Base-by-base conservation (phyloP, 352 stramenopile genomes). In the Saprolegnia diclina region DNA sequence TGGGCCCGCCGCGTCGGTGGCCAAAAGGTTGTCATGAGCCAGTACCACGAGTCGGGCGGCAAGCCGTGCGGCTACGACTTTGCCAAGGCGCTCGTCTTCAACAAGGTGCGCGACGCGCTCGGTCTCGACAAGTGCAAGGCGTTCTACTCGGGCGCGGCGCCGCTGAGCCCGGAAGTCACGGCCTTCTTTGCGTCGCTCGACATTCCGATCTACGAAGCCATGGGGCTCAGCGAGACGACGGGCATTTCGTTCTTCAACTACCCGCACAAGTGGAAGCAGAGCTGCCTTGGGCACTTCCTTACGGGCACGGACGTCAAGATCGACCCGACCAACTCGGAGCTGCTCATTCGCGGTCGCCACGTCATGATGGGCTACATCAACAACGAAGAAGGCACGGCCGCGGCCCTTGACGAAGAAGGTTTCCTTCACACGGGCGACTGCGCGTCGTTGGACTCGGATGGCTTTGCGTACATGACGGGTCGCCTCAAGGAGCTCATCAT, bases 401-500 rank as follows among this genome's bases (percentile, higher is more conserved):
- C 78, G 24, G 72, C 85, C 16, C 79, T 94, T 38, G 84, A 94
- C 75, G 52, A 53, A 10, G 80, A 92, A 19, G 87, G 87, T 11
- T 95, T 79, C 74, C 61, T 92, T 1, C 77, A 89, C 64, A 82
- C 76, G 9, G 87, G 87, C 3, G 87, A 95, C 63, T 79, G 87
- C 42, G 85, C 72, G n/a, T 44, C 68, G 18, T 72, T 83, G 21
- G 82, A 87, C 61, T 50, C 62, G 4, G 70, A 74, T 32, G 80
- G 85, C 16, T 92, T 95, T 70, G 65, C 86, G 66, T 72, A 61
- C 21, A 91, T 93, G 65, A 93, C 86, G 13, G 85, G 86, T 32
- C 79, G 85, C 29, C 80, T 92, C 72, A 93, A 93, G 67, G 86
- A 93, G 64, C 72, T 92, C 26, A 92, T 92, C 71, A 89, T 84